phyloP scores from a whole-genome alignment of 805 yeast genomes.

The Candida parachauliodes region DNA sequence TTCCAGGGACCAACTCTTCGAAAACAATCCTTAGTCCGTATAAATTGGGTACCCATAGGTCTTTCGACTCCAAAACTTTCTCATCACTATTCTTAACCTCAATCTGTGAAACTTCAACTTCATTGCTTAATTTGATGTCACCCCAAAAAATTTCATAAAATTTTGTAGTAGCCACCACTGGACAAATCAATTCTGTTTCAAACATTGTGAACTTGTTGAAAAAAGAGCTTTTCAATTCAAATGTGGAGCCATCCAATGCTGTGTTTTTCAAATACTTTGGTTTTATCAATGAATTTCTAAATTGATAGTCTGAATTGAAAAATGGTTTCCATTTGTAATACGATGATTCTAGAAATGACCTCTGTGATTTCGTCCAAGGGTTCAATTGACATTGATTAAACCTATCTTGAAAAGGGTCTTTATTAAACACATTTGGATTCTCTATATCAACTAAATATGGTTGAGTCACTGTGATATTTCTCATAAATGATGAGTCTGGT shows the following conservation, averaged over 20 bases:
- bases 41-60: slow-evolving; percentile 39
- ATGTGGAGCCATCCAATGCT: slow-evolving; percentile 20
- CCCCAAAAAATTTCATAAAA: slow-evolving; percentile 29
- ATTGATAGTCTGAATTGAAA: slow-evolving; percentile 44
- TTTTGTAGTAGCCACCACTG: slow-evolving; percentile 22
- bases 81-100: slow-evolving; percentile 12
- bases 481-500: slow-evolving; percentile 10
- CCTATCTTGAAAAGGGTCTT: slow-evolving; percentile 16
- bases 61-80: slow-evolving; percentile 17
- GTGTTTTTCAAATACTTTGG: slow-evolving; percentile 34
- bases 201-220: slow-evolving; percentile 25
- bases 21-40: slow-evolving; percentile 42
- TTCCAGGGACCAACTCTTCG: slow-evolving; percentile 42
- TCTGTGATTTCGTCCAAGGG: slow-evolving; percentile 16
- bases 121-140: slow-evolving; percentile 19
- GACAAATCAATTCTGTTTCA: slow-evolving; percentile 25
- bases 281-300: slow-evolving; percentile 34
- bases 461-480: slow-evolving; percentile 16
- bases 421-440: slow-evolving; percentile 9
- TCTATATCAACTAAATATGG: slow-evolving; percentile 9
- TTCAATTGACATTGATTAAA: slow-evolving; percentile 29
- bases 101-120: slow-evolving; percentile 22
- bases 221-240: slow-evolving; percentile 29
- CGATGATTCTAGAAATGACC: slow-evolving; percentile 31
- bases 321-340: slow-evolving; percentile 37